Evolutionary conservation across 768 basidiomycete genomes (phyloP), one percentile per base, ranked within the genome.

Genomic region (Kwoniella dendrophila): DNA sequence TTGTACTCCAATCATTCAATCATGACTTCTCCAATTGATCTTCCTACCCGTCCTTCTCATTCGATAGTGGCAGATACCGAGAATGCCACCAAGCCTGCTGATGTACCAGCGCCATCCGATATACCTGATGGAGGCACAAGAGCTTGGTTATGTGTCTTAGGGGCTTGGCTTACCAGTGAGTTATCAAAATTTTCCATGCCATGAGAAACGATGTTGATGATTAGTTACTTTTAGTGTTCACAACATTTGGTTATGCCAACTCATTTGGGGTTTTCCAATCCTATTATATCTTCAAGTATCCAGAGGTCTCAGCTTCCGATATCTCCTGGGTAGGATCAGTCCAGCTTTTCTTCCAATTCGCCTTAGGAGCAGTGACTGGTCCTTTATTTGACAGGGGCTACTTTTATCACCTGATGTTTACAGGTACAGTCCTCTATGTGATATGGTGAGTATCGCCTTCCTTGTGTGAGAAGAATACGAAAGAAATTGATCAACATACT

Each of bases 221-320:
- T 34, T 4, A 33, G 54, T 22, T 36, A 14, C 30, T 43, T 41
- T 29, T 24, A 69, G 62, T 73, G 20, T 67, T 71, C 41, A 29
- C 50, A 2, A 66, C 69, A 3, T 75, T 70, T 59, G 72, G 72
- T 7, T 69, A 73, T 51, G 64, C 79, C 55, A 81, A 81, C 56
- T 70, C 72, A 0, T 81, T 72, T 34, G 81, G 81, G 33, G 79
- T 78, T 2, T 81, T 76, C 67, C 76, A 80, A 57, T 73, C 76
- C 10, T 81, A 78, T 67, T 82, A 81, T 58, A 54, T 65, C 11
- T 60, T 40, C 10, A 75, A 74, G 1, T 74, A 80, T 32, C 73
- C 72, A 3, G 59, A 72, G 10, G 69, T 78, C 50, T 51, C 71
- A 1, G 59, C 78, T 0, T 72, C 76, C 3, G 66, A 72, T 18